Conservation (phyloP, 495 filamentous ascomycete genomes). For the Oidiodendron maius region DNA sequence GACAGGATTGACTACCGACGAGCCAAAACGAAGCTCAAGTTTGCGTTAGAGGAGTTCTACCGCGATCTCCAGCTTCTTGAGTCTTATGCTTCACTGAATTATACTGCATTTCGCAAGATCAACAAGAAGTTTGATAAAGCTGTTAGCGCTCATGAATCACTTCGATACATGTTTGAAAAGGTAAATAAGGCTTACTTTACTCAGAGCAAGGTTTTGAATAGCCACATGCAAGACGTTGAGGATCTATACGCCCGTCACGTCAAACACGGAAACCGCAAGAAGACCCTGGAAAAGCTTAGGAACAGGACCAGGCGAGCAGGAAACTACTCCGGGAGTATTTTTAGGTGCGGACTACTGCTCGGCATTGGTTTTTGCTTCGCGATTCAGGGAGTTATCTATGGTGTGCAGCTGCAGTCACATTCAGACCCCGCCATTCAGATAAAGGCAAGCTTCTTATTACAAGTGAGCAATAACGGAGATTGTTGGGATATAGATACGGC, state of each 20-base stretch:
- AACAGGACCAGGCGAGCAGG: slow-evolving; percentile 54
- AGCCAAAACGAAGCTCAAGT: slow-evolving; percentile 88
- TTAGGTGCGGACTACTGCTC: slow-evolving; percentile 74
- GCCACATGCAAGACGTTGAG: slow-evolving; percentile 72
- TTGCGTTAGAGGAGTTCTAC: slow-evolving; percentile 88
- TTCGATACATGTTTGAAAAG: slow-evolving; percentile 85
- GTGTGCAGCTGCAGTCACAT: slow-evolving; percentile 41
- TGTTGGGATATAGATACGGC: too few relatives aligned
- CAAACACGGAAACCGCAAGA: slow-evolving; percentile 82
- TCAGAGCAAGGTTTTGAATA: slow-evolving; percentile 72
- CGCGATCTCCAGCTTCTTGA: slow-evolving; percentile 89
- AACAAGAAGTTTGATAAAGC: slow-evolving; percentile 98
- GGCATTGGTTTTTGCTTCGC: slow-evolving; percentile 68
- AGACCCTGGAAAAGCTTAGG: slow-evolving; percentile 79
- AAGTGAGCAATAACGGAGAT: too few relatives aligned
- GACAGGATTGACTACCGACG: slow-evolving; percentile 68
- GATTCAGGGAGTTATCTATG: slow-evolving; percentile 69
- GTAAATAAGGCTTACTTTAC: slow-evolving; percentile 90
- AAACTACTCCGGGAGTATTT: slow-evolving; percentile 67
- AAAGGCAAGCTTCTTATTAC: slow-evolving; percentile 67
- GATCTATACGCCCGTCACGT: slow-evolving; percentile 92
- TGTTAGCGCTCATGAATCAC: slow-evolving; percentile 65
- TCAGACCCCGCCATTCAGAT: slow-evolving; percentile 37
- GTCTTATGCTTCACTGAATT: slow-evolving; percentile 81
- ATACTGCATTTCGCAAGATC: slow-evolving; percentile 92